phyloP scores from a whole-genome alignment of 192 early-diverging fungal species.

The Umbelopsis sp. region DNA sequence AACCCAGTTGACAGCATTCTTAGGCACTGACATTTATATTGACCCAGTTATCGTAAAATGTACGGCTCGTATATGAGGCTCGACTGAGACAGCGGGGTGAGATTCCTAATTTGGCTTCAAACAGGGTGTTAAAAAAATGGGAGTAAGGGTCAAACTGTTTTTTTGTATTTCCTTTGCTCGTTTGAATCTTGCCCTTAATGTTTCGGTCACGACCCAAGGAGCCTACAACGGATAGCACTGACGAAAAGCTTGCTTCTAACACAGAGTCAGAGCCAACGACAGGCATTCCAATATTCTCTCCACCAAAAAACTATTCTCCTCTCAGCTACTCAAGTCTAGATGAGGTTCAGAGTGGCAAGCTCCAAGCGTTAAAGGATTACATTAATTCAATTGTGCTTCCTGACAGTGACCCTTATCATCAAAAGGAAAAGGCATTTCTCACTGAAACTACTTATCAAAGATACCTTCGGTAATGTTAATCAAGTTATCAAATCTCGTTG shows the following conservation, averaged over 20 bases:
- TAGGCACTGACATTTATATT: too few species aligned
- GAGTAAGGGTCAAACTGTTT: neutral
- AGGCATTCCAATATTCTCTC: conserved; percentile 15
- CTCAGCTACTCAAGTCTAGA: conserved; percentile 8
- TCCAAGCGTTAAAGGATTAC: conserved; percentile 15
- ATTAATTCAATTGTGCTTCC: conserved; percentile 13
- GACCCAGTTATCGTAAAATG: too few species aligned
- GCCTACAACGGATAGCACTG: neutral
- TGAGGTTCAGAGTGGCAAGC: conserved; percentile 21
- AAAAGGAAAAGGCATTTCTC: conserved; percentile 30
- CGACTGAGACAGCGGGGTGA: too few species aligned
- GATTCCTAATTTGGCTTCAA: too few species aligned
- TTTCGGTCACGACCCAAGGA: conserved; percentile 14
- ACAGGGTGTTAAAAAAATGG: neutral
- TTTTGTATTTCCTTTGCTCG: too few species aligned
- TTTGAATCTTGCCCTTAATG: neutral
- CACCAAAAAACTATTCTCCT: conserved; percentile 12
- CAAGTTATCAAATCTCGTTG: too few species aligned
- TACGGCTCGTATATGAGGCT: too few species aligned
- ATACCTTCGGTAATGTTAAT: conserved; percentile 31
- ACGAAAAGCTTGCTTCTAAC: neutral
- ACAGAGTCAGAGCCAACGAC: conserved; percentile 16
- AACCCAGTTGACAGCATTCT: too few species aligned
- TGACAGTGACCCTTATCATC: conserved; percentile 26
- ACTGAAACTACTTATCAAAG: conserved; percentile 23